Percentiles rank a stretch among this genome's conserved stretches.
Conservation (phyloP, 768 basidiomycete species). For the Leccinellum rugosiceps region DNA sequence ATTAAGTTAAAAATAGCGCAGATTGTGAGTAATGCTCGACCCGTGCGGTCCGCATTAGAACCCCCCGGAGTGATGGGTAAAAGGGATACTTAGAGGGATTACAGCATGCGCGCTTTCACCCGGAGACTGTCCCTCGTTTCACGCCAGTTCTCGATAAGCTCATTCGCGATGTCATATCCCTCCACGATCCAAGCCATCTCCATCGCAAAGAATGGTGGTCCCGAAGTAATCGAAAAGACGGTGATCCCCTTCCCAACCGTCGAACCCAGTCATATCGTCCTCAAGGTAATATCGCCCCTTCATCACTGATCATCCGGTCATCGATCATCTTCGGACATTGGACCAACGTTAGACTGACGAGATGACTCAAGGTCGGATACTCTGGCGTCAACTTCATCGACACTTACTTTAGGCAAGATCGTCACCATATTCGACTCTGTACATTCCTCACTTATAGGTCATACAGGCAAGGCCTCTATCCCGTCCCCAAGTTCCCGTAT, state of each 20-base stretch:
- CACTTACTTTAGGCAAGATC: conserved; percentile 67
- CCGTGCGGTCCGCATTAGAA: background rate
- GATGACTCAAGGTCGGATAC: conserved; percentile 57
- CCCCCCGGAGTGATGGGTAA: background rate
- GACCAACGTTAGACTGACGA: background rate
- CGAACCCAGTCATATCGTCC: conserved; percentile 55
- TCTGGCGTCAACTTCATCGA: conserved; percentile 87
- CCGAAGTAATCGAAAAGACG: conserved; percentile 72
- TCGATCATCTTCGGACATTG: background rate
- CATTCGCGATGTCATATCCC: conserved; percentile 49
- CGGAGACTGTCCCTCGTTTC: conserved; percentile 23
- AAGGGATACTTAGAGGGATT: background rate
- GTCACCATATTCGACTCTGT: background rate
- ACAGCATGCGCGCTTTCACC: conserved; percentile 6
- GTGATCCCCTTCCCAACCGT: conserved; percentile 63
- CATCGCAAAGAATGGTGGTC: conserved; percentile 68
- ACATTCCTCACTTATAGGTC: background rate
- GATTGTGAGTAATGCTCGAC: background rate
- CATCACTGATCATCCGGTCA: no score
- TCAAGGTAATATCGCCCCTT: conserved; percentile 24
- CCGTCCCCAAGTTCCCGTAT: conserved; percentile 53
- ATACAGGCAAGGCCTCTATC: conserved; percentile 62
- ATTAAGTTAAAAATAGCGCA: background rate
- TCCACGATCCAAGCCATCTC: conserved; percentile 66
- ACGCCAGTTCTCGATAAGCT: conserved; percentile 30